Evolutionary conservation across 257 asterid genomes (phyloP), one percentile per base, ranked within the genome.

Genomic region (Euphrasia confusa): DNA sequence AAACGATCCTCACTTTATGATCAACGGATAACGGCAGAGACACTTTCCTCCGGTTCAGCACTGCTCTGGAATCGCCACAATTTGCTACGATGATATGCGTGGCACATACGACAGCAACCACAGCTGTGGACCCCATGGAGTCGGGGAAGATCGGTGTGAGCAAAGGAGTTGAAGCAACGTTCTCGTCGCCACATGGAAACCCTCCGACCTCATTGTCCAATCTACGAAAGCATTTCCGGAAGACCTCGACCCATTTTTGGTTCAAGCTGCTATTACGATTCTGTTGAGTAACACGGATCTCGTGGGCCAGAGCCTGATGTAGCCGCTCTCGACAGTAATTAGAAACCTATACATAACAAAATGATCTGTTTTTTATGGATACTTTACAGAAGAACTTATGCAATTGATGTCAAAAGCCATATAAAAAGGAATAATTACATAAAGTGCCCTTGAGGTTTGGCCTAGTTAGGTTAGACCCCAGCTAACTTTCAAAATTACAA

Each of bases 41-140:
- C 2, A 47, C 75, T 72, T 85, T 88, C 57, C 89, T 94, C 57
- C 91, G 81, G 75, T 77, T 66, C 64, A 90, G 65, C 58, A 90
- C 96, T 18, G 91, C 94, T 77, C 96, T 82, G 1, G 98, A 90
- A 80, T 90, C 98, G 3, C 98, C 98, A 64, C 96, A 88, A 60
- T 90, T 90, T 0, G 95, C 96, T 37, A 90, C 96, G 24, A 90
- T 81, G 62, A 90, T 82, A 64, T 83, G 93, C 2, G 83, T 77
- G 4, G 91, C 61, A 58, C 84, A 76, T 68, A 90, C 80, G 63
- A 90, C 57, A 7, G 85, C 94, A 54, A 85, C 96, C 68, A 86
- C 89, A 59, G 96, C 98, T 0, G 98, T 90, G 52, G 98, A 88
- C 68, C 98, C 98, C 71, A 85, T 94, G 4, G 98, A 83, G 53